Base-by-base conservation (phyloP, 2,329 filamentous ascomycete genomes). In the Xylaria sp. region DNA sequence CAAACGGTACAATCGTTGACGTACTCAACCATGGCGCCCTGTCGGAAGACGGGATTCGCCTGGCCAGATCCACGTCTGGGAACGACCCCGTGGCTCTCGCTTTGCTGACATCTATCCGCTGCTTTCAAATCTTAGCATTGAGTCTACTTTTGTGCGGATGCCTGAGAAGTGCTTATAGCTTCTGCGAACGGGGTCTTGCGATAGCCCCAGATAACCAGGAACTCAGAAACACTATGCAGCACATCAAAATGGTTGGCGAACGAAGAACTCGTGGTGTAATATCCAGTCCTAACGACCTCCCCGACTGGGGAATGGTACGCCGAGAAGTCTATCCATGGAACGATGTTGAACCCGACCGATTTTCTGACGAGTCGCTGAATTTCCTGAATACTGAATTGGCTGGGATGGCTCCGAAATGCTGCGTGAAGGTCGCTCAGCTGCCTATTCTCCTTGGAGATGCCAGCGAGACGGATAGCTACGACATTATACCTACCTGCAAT, bases 381-480 rank as follows among this genome's bases (percentile, higher is more conserved):
- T 85, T 90, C 59, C 82, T 98, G 53, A 98, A 98, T 76, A 79
- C 83, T 24, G 84, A 91, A 72, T 85, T 98, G 72, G 81, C 84
- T 30, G 79, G 82, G 2, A 89, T 93, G 64, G 93, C 94, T 0
- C 92, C 93, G 0, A 95, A 93, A 75, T 92, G 95, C 69, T 92
- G 93, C 71, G 92, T 97, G 34, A 87, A 89, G 66, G 90, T 91
- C 2, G 89, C 93, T 0, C 86, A 90, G 36, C 82, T 99, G 4
- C 96, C 95, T 0, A 83, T 92, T 0, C 81, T 98, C 27, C 82
- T 90, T 11, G 84, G 86, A 56, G 82, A 82, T 27, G 86, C 85
- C 3, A 86, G 86, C 65, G 80, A 81, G 32, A 85, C 82, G 0
- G 83, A 85, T 67, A 76, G 76, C 30, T 84, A 83, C 71, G 82